A percentile compares a stretch with the other conserved stretches of the same genome.
phyloP scores from a whole-genome alignment of 2,329 filamentous ascomycete genomes.

The Pyricularia pennisetigena region DNA sequence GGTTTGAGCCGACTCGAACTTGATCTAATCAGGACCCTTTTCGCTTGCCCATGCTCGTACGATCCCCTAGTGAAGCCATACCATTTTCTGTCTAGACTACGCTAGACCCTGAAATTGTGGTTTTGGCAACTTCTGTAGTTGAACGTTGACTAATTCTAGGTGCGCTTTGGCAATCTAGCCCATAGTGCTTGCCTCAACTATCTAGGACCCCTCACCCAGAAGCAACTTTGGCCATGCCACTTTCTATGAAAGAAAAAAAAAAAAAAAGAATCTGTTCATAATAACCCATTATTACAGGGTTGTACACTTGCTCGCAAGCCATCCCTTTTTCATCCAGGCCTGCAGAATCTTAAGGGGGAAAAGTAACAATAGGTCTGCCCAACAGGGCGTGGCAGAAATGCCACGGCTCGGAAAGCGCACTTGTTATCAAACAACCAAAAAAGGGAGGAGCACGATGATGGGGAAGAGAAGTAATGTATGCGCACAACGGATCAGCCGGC shows the following conservation, averaged over 20 bases:
- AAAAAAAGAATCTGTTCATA: too few relatives aligned
- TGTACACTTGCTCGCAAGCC: neutral
- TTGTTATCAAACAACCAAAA: neutral
- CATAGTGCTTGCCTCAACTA: neutral
- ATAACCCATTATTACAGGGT: too few relatives aligned
- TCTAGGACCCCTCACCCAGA: neutral
- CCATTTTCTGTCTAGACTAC: neutral
- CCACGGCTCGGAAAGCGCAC: neutral
- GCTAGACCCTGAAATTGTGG: neutral
- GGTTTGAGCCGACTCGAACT: neutral
- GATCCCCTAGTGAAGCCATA: neutral
- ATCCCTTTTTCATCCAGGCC: neutral
- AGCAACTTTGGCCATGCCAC: neutral
- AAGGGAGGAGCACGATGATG: neutral
- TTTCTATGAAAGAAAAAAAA: neutral
- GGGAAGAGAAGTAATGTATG: neutral
- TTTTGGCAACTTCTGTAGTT: neutral
- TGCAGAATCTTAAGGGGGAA: neutral
- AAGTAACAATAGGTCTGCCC: neutral
- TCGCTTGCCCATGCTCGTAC: neutral
- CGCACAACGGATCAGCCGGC: neutral
- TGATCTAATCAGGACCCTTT: neutral
- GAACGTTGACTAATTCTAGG: too few relatives aligned
- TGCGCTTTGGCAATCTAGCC: neutral
- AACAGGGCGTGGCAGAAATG: neutral